These are phyloP conservation scores for Solanum habrochaites DNA, from an alignment of 257 asterid genomes.

Conservation along the genomic window DNA sequence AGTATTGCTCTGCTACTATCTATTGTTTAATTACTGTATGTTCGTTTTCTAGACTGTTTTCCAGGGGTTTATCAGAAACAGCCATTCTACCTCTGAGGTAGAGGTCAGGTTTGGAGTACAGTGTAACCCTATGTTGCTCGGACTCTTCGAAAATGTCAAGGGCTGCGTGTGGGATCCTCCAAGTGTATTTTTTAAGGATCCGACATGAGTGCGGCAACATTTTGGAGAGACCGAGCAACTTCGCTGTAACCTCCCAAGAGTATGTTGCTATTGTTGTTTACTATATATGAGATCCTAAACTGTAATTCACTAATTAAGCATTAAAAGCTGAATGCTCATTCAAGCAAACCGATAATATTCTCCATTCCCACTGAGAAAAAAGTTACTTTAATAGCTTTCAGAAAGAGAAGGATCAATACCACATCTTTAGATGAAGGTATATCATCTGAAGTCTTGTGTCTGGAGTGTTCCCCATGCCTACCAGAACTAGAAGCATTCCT, in stretches of 20 bases:
- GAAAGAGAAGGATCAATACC: conserved; percentile 32
- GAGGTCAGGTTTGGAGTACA: not conserved
- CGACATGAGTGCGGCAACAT: no score
- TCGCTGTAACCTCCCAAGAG: not conserved
- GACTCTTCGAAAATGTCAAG: no score
- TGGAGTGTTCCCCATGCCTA: conserved; percentile 56
- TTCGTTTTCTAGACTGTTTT: not conserved
- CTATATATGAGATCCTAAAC: not conserved
- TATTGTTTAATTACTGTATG: not conserved
- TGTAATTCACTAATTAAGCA: not conserved
- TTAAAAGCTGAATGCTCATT: not conserved
- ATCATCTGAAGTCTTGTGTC: conserved; percentile 60
- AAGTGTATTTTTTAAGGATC: no score
- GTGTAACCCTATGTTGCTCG: not conserved
- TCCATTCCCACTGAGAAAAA: not conserved
- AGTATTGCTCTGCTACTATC: not conserved
- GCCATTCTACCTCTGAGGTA: not conserved
- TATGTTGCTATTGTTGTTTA: not conserved
- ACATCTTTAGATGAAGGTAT: conserved; percentile 87
- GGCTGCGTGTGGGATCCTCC: no score
- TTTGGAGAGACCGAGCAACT: no score
- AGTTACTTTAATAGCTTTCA: not conserved
- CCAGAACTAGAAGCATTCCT: conserved; percentile 52
- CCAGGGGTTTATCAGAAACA: not conserved
- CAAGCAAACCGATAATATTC: not conserved